Evolutionary conservation across 768 basidiomycete genomes (phyloP), one percentile per base, ranked within the genome.

Genomic region (Tremella fuciformis): DNA sequence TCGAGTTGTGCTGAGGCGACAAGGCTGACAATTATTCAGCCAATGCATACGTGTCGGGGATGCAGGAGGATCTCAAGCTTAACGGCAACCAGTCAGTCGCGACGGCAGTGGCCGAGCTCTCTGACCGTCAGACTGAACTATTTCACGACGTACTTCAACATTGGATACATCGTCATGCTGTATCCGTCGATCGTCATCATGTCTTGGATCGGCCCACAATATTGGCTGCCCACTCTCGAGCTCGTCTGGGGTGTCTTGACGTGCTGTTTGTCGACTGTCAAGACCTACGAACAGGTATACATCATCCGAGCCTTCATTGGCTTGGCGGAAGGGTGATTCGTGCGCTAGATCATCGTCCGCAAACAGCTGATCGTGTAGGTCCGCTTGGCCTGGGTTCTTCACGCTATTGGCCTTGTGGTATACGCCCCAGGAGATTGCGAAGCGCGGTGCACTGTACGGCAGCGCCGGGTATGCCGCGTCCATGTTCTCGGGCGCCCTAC

Each of bases 371-470:
- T 11, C 11, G 29, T 34, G 29, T 34, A 34, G 29, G 6, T 34
- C 29, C 6, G 29, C 29, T 34, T 34, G 29, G 29, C 29, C 29
- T 34, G 29, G 29, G 29, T 34, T 34, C 11, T 34, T 34, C 29
- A 34, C 29, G 29, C 55, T 88, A 69, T 86, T 87, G 21, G 85
- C 86, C 41, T 85, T 84, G n/a, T 87, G 85, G 87, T 87, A 86
- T 70, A 87, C 82, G 67, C 79, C 82, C 1, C 78, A 78, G 19
- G 87, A 88, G 75, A 79, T 87, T 2, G 86, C 85, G 8, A 86
- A 86, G 66, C 82, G 86, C 11, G 84, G 84, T 1, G 85, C 84
- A n/a, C 83, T 87, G 58, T 88, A 87, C 71, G 44, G 55, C 48
- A 42, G 59, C 15, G 58, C 63, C 18, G 49, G 60, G 13, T 55